phyloP scores from a whole-genome alignment of 2,329 filamentous ascomycete genomes.

The Ophiostoma ulmi region DNA sequence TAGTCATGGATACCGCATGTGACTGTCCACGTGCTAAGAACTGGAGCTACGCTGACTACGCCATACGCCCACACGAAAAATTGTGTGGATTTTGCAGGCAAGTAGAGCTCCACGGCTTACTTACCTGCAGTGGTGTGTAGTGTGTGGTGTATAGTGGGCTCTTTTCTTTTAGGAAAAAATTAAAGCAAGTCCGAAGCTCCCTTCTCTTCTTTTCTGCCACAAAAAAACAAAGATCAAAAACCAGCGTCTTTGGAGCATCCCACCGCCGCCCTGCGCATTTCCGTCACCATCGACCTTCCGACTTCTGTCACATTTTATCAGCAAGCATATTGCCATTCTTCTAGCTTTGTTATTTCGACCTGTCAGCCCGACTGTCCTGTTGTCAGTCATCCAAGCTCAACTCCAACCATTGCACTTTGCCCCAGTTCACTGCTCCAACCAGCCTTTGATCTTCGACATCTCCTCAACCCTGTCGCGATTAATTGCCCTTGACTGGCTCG shows the following conservation, averaged over 20 bases:
- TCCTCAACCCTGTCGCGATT: not conserved
- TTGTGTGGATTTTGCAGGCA: slow-evolving; percentile 23
- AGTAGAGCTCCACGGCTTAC: slow-evolving; percentile 26
- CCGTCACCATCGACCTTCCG: not conserved
- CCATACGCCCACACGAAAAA: slow-evolving; percentile 15
- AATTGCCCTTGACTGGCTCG: not conserved
- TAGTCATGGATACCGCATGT: not conserved
- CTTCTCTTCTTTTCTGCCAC: slow-evolving; percentile 16
- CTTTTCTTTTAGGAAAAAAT: slow-evolving; percentile 22
- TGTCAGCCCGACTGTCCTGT: not conserved
- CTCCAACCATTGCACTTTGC: not conserved
- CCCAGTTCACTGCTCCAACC: not conserved
- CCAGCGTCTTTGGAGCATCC: slow-evolving; percentile 6
- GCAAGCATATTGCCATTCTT: not conserved
- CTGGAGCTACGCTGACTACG: slow-evolving; percentile 15
- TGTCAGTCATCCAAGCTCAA: slow-evolving; percentile 12
- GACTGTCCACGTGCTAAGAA: slow-evolving; percentile 22
- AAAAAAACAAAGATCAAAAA: slow-evolving; percentile 15
- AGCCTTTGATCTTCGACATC: not conserved
- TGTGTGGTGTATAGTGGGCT: slow-evolving; percentile 18
- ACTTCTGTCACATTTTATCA: not conserved
- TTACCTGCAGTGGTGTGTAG: not conserved
- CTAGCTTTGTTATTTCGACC: slow-evolving; percentile 3
- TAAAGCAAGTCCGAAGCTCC: slow-evolving; percentile 23
- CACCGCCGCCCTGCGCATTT: slow-evolving; percentile 1